Evolutionary conservation across 345 rosid genomes (phyloP).

Genomic region (Rhodamnia rubescens): DNA sequence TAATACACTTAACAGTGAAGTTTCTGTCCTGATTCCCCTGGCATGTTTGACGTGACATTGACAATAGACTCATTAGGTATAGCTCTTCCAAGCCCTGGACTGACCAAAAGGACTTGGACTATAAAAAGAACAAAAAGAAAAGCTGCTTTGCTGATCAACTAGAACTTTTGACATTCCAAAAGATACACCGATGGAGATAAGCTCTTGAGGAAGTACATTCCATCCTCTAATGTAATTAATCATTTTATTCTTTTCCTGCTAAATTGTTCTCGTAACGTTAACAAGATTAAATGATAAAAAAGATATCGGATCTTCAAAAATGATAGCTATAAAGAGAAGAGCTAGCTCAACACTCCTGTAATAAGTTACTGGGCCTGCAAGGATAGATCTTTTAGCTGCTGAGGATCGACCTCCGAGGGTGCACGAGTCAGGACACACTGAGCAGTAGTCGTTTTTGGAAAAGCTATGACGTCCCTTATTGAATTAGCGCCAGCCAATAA

Average conservation of each 20-base stretch:
- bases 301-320: not conserved
- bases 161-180: not conserved
- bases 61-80: not conserved
- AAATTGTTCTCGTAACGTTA: not conserved
- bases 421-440: conserved; percentile 83
- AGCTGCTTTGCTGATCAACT: not conserved
- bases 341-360: not conserved
- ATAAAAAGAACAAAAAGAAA: not conserved
- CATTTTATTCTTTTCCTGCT: not conserved
- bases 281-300: not conserved
- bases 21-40: not conserved
- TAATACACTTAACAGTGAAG: not conserved
- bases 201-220: not conserved
- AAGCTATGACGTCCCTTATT: conserved; percentile 91
- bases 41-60: not conserved
- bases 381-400: conserved; percentile 71
- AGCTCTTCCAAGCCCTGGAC: not conserved
- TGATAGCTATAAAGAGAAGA: not conserved
- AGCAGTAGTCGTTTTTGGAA: conserved; percentile 93
- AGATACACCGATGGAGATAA: not conserved
- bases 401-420: conserved; percentile 90
- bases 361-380: conserved; percentile 14
- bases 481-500: conserved; percentile 65
- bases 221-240: not conserved
- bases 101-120: not conserved